Percentiles rank a stretch among this genome's conserved stretches.
Evolutionary conservation across 768 basidiomycete species (phyloP).

Genomic region (Suillus discolor): DNA sequence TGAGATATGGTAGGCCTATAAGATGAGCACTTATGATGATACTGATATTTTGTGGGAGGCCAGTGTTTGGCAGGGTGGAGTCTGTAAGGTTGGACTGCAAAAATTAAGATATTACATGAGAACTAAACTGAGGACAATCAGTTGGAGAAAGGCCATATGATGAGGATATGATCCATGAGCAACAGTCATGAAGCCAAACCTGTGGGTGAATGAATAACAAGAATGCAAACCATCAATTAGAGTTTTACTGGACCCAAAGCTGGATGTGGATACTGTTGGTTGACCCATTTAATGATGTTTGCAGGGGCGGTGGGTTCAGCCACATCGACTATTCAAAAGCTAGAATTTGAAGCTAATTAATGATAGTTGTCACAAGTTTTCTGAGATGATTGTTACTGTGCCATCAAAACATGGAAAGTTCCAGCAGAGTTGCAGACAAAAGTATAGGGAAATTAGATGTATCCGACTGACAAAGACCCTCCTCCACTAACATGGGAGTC

Average conservation of each 20-base stretch:
- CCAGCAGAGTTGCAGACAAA: too few species aligned
- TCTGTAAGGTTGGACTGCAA: constrained; percentile 72
- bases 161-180: constrained; percentile 59
- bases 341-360: too few species aligned
- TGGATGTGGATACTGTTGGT: constrained; percentile 59
- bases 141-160: constrained; percentile 47
- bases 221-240: not conserved
- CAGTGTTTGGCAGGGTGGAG: constrained; percentile 74
- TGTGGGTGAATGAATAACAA: constrained; percentile 28
- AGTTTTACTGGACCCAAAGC: constrained; percentile 61
- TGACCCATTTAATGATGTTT: constrained; percentile 54
- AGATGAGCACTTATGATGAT: constrained; percentile 39
- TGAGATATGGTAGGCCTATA: constrained; percentile 56
- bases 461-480: too few species aligned
- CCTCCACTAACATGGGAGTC: too few species aligned
- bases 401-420: too few species aligned
- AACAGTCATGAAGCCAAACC: constrained; percentile 81
- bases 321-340: constrained; percentile 23
- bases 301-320: constrained; percentile 19
- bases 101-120: constrained; percentile 65
- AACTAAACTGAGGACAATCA: constrained; percentile 53
- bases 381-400: too few species aligned
- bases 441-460: too few species aligned
- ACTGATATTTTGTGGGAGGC: constrained; percentile 53
- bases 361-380: too few species aligned